phyloP scores from a whole-genome alignment of 768 basidiomycete genomes.

The Lactarius pseudohatsudake region DNA sequence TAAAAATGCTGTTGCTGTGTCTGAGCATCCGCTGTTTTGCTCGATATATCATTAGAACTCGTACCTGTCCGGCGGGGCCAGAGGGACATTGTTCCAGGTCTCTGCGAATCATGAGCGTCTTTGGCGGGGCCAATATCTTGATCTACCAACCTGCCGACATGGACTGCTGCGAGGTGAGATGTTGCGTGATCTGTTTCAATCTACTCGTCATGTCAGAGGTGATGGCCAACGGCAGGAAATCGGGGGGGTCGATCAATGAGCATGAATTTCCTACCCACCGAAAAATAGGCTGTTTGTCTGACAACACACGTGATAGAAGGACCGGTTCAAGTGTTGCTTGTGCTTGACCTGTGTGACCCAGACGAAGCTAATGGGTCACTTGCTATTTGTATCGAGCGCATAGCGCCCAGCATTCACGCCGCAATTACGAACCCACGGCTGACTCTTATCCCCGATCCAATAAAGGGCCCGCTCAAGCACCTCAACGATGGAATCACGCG shows the following conservation, averaged over 20 bases:
- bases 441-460: background rate
- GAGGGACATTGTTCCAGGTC: constrained; percentile 71
- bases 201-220: constrained; percentile 50
- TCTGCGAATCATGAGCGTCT: constrained; percentile 43
- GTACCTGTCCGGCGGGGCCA: constrained; percentile 85
- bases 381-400: constrained; percentile 8
- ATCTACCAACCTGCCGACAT: constrained; percentile 47
- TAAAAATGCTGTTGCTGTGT: constrained; percentile 66
- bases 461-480: background rate
- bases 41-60: constrained; percentile 21
- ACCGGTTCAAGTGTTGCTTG: background rate
- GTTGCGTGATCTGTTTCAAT: constrained; percentile 57
- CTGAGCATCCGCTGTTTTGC: constrained; percentile 15
- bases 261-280: background rate
- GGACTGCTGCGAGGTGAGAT: constrained; percentile 40
- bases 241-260: background rate
- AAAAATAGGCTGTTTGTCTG: background rate
- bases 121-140: constrained; percentile 8
- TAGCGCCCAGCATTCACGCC: constrained; percentile 1
- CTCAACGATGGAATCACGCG: background rate
- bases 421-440: background rate
- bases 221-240: constrained; percentile 3
- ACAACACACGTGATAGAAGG: constrained; percentile 17
- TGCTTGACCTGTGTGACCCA: background rate
- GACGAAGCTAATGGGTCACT: background rate